A percentile compares a stretch with the other conserved stretches of the same genome.
Conservation (phyloP, 768 basidiomycete species). For the Phylloporus scabripes region DNA sequence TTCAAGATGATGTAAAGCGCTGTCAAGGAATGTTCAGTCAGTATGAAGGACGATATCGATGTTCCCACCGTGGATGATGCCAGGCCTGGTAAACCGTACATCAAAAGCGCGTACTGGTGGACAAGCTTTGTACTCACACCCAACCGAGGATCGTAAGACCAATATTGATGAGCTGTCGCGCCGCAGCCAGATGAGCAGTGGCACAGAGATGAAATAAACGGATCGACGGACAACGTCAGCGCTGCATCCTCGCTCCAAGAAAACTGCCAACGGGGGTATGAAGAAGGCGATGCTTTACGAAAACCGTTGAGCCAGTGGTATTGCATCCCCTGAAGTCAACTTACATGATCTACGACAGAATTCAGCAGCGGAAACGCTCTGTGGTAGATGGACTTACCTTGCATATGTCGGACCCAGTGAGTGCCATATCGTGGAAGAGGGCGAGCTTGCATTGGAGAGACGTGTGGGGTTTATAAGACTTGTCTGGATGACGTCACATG, state of each 20-base stretch:
- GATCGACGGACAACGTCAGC: slow-evolving; percentile 59
- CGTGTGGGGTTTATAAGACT: slow-evolving; percentile 19
- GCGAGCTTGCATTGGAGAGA: not conserved
- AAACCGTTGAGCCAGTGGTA: slow-evolving; percentile 11
- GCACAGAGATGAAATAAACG: not conserved
- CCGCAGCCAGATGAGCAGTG: not conserved
- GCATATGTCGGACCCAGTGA: slow-evolving; percentile 71
- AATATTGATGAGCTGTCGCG: slow-evolving; percentile 58
- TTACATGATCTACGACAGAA: slow-evolving; percentile 40
- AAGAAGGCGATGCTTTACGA: slow-evolving; percentile 55
- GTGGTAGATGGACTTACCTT: slow-evolving; percentile 44
- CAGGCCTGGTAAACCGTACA: slow-evolving; percentile 45
- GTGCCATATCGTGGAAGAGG: slow-evolving; percentile 47
- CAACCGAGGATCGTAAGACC: slow-evolving; percentile 74
- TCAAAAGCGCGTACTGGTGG: slow-evolving; percentile 3
- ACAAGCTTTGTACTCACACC: slow-evolving; percentile 45
- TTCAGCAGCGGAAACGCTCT: not conserved
- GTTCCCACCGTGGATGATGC: slow-evolving; percentile 61
- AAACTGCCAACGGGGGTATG: slow-evolving; percentile 81
- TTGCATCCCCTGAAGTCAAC: slow-evolving; percentile 3
- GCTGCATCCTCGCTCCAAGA: slow-evolving; percentile 80
- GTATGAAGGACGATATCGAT: not conserved
- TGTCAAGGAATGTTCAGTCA: slow-evolving; percentile 27
- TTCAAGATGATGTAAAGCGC: slow-evolving; percentile 81
- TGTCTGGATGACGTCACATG: slow-evolving; percentile 27